Evolutionary conservation across 768 basidiomycete genomes (phyloP).

Genomic region (Tulasnella sp.): DNA sequence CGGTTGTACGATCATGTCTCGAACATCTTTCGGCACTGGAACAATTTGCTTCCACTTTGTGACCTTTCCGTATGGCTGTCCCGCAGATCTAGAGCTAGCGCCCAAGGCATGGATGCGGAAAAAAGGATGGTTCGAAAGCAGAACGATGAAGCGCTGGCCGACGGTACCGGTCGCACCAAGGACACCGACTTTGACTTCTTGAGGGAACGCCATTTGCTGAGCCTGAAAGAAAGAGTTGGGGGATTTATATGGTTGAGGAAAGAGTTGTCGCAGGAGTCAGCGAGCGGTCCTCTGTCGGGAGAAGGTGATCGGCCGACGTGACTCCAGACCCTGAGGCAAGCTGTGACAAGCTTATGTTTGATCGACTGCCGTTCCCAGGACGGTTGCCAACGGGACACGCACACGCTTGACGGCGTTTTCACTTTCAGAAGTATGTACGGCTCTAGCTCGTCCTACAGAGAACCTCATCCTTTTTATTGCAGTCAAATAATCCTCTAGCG

Average conservation of each 20-base stretch:
- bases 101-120: slow-evolving; percentile 80
- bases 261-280: background rate
- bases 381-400: background rate
- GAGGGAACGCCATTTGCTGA: slow-evolving; percentile 7
- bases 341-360: background rate
- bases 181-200: slow-evolving; percentile 44
- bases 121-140: slow-evolving; percentile 82
- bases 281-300: background rate
- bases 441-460: background rate
- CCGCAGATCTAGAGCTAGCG: slow-evolving; percentile 79
- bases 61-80: slow-evolving; percentile 62
- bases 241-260: background rate
- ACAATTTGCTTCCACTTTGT: slow-evolving; percentile 80
- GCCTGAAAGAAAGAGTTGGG: background rate
- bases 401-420: background rate
- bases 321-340: background rate
- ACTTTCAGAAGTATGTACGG: background rate
- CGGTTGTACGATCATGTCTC: slow-evolving; percentile 54
- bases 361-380: background rate
- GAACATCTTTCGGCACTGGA: slow-evolving; percentile 56
- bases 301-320: background rate
- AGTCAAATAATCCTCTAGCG: background rate
- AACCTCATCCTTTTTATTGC: background rate
- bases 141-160: slow-evolving; percentile 86
- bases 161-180: slow-evolving; percentile 90